Evolutionary conservation across 1,284 basidiomycete species (phyloP).

Genomic region (Inonotus hispidus): DNA sequence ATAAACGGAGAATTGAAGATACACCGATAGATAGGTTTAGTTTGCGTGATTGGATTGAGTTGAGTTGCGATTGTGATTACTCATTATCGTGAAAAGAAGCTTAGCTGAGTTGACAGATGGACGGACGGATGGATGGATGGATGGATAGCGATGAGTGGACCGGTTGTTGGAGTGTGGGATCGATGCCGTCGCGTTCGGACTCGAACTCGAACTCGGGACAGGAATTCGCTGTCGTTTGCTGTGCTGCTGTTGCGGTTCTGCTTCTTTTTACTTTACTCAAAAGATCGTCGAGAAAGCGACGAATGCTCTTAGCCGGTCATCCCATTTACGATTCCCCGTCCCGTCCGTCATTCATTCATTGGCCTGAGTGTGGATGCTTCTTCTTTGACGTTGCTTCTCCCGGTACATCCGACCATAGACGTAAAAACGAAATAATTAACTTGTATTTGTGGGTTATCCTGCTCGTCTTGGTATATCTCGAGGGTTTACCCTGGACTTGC

Average conservation of each 20-base stretch:
- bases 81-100: too few relatives aligned
- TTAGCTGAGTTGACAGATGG: too few relatives aligned
- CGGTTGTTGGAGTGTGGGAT: too few relatives aligned
- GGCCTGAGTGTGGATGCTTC: background rate
- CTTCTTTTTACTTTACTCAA: background rate
- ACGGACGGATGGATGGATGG: too few relatives aligned
- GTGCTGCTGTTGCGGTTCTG: background rate
- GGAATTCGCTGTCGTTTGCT: background rate
- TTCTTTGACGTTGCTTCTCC: background rate
- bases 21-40: too few relatives aligned
- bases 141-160: background rate
- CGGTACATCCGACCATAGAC: background rate
- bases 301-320: background rate
- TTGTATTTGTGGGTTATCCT: background rate
- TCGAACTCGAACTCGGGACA: too few relatives aligned
- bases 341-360: background rate
- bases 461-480: background rate
- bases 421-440: background rate
- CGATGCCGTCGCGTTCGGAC: background rate
- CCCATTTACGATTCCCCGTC: background rate
- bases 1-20: too few relatives aligned
- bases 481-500: too few relatives aligned
- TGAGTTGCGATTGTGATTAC: too few relatives aligned
- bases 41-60: too few relatives aligned
- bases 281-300: background rate